phyloP scores from a whole-genome alignment of 2,329 filamentous ascomycete species.

The Colletotrichum incanum region DNA sequence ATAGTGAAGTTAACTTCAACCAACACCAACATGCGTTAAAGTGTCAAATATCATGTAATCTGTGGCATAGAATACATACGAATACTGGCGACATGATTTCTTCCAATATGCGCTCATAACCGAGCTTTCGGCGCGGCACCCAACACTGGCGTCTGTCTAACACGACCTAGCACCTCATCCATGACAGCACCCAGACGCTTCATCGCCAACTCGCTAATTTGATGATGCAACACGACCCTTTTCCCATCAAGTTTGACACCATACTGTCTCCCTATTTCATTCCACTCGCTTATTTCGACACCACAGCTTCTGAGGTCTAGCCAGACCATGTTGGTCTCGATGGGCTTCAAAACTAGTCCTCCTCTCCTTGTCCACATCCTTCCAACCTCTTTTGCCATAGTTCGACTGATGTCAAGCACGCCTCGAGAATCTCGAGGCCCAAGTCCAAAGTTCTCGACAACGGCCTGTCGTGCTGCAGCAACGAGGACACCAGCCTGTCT shows the following conservation, averaged over 20 bases:
- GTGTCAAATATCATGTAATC: background rate
- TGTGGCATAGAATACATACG: background rate
- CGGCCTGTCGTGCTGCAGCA: slow-evolving; percentile 81
- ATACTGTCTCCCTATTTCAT: slow-evolving; percentile 6
- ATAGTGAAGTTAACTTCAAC: background rate
- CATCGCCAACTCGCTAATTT: slow-evolving; percentile 29
- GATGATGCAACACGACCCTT: slow-evolving; percentile 36
- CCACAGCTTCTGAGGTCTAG: slow-evolving; percentile 52
- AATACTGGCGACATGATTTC: no score
- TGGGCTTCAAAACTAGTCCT: slow-evolving; percentile 74
- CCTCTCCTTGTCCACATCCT: slow-evolving; percentile 75
- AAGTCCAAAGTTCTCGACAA: slow-evolving; percentile 82
- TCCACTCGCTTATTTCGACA: slow-evolving; percentile 15
- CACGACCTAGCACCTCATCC: slow-evolving; percentile 5
- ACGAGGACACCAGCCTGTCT: slow-evolving; percentile 84
- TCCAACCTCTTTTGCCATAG: slow-evolving; percentile 71
- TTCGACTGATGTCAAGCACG: slow-evolving; percentile 69
- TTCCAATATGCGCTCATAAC: background rate
- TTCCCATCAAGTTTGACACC: slow-evolving; percentile 36
- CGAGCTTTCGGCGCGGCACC: slow-evolving; percentile 10
- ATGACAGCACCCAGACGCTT: slow-evolving; percentile 24
- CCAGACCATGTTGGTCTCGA: slow-evolving; percentile 88
- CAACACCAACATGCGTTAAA: background rate
- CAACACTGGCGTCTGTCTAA: background rate
- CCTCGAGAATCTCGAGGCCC: slow-evolving; percentile 51